Evolutionary conservation across 108 stramenopile species (phyloP).

Genomic region (Cyclotella atomus): DNA sequence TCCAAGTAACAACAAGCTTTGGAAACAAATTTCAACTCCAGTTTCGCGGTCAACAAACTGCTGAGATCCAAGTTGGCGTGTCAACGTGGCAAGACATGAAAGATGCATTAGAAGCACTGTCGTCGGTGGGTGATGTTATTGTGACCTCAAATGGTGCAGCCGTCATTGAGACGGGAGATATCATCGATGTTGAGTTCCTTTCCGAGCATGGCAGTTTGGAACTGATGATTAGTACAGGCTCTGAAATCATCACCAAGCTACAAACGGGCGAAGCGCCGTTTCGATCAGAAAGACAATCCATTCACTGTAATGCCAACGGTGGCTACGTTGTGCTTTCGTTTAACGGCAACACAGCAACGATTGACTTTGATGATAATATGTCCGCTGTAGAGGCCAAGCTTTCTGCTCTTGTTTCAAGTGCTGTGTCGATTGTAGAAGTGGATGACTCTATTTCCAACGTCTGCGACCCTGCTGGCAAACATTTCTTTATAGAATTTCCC

Average conservation of each 20-base stretch:
- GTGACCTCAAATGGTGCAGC: constrained; percentile 46
- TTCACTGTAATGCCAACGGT: constrained; percentile 51
- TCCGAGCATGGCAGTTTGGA: constrained; percentile 55
- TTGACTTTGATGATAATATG: constrained; percentile 42
- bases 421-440: constrained; percentile 25
- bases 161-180: constrained; percentile 29
- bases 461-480: constrained; percentile 17
- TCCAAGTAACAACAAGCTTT: constrained; percentile 12
- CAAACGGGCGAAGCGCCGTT: constrained; percentile 66
- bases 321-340: constrained; percentile 33
- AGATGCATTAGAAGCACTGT: constrained; percentile 57
- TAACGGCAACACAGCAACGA: constrained; percentile 23
- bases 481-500: constrained; percentile 36
- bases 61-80: constrained; percentile 19
- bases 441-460: constrained; percentile 18
- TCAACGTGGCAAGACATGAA: constrained; percentile 34
- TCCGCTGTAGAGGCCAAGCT: constrained; percentile 16
- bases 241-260: constrained; percentile 17
- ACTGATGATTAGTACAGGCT: constrained; percentile 33
- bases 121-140: constrained; percentile 52
- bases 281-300: constrained; percentile 59
- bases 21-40: constrained; percentile 27
- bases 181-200: constrained; percentile 43
- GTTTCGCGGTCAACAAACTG: constrained; percentile 37
- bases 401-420: constrained; percentile 16